These are phyloP conservation scores for Phytopythium sindhum DNA, from an alignment of 352 stramenopile species.

Conservation along the genomic window DNA sequence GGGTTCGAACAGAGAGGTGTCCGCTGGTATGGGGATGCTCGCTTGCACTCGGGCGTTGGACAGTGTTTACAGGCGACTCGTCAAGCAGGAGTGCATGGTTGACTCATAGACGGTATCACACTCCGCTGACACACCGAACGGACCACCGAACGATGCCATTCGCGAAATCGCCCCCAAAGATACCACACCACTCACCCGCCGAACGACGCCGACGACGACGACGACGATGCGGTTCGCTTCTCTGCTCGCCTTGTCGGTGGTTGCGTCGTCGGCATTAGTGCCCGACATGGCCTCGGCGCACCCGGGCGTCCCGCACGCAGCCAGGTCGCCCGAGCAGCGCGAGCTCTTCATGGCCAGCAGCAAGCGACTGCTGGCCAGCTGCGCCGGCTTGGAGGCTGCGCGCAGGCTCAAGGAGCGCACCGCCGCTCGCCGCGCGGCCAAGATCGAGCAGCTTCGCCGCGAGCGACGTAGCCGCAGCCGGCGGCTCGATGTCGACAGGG, in stretches of 20 bases:
- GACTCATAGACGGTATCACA: no score
- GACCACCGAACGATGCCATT: no score
- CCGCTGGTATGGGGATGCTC: no score
- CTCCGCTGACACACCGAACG: no score
- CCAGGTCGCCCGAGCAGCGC: background rate
- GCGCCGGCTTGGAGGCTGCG: constrained; percentile 14
- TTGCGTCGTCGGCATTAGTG: background rate
- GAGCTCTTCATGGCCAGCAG: background rate
- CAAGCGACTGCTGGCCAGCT: constrained; percentile 22
- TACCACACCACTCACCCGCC: no score
- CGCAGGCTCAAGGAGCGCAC: constrained; percentile 15
- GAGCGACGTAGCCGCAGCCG: constrained; percentile 9
- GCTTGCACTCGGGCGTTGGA: no score
- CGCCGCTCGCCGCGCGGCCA: constrained; percentile 10
- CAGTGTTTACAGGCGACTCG: no score
- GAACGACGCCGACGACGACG: no score
- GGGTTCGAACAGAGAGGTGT: no score
- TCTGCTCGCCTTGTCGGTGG: background rate
- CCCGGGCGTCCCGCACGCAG: background rate
- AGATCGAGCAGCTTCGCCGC: constrained; percentile 10
- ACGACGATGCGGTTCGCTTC: background rate
- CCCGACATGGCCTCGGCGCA: background rate
- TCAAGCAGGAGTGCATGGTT: no score
- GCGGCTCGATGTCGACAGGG: constrained; percentile 16
- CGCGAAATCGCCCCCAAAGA: no score